Percentiles rank a stretch among this genome's conserved stretches.
Conservation (phyloP, 352 stramenopile genomes). For the Paralagenidium karlingii region DNA sequence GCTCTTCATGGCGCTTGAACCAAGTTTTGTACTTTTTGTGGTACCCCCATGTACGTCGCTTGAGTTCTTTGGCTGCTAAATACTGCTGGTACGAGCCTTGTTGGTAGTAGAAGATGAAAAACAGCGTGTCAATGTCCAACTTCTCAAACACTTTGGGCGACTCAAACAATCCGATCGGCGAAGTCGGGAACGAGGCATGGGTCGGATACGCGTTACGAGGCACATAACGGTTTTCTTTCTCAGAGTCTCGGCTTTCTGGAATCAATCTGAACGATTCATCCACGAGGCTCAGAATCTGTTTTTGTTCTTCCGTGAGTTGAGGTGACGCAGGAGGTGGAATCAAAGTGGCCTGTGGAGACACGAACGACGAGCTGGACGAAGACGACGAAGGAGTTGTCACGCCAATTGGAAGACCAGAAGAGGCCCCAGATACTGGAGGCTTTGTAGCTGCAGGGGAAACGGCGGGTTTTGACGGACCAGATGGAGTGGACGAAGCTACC, state of each 20-base stretch:
- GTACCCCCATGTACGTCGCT: slow-evolving; percentile 98
- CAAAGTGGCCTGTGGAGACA: slow-evolving; percentile 2
- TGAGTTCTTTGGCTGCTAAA: slow-evolving; percentile 94
- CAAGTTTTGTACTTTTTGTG: slow-evolving; percentile 99
- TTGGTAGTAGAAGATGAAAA: slow-evolving; percentile 99
- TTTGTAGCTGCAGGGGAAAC: too few relatives aligned
- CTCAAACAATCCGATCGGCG: slow-evolving; percentile 87
- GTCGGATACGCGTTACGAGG: slow-evolving; percentile 92
- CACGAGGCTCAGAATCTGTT: slow-evolving; percentile 64
- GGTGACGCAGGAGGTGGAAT: slow-evolving; percentile 5
- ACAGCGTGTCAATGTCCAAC: slow-evolving; percentile 95
- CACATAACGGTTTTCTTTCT: slow-evolving; percentile 86
- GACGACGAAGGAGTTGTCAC: slow-evolving; percentile 8
- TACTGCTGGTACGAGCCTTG: slow-evolving; percentile 99
- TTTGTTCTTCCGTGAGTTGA: slow-evolving; percentile 65
- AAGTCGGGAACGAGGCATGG: slow-evolving; percentile 82
- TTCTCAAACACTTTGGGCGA: slow-evolving; percentile 95
- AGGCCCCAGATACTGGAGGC: too few relatives aligned
- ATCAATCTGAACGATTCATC: slow-evolving; percentile 89
- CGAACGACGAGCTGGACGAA: slow-evolving; percentile 1
- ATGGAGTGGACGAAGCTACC: too few relatives aligned
- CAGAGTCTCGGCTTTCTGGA: slow-evolving; percentile 81
- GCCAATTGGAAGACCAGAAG: too few relatives aligned
- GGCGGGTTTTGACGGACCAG: too few relatives aligned
- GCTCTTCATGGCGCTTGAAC: slow-evolving; percentile 98